phyloP scores from a whole-genome alignment of 345 rosid genomes.

The Turnera subulata region DNA sequence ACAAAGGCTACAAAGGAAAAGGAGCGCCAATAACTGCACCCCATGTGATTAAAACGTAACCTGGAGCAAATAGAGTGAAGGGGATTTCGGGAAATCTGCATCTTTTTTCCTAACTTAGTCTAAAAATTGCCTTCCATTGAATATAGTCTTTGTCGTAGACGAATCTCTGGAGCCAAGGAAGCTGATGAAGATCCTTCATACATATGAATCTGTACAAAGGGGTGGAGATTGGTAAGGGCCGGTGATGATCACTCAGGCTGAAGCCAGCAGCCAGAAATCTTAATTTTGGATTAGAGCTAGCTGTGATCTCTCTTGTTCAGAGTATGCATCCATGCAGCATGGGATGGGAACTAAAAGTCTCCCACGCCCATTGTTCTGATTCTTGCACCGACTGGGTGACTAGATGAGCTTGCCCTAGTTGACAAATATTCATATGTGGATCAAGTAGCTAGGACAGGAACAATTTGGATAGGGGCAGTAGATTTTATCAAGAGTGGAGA shows the following conservation, averaged over 20 bases:
- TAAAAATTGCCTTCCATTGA: constrained; percentile 37
- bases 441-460: constrained; percentile 73
- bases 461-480: constrained; percentile 89
- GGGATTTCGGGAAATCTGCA: constrained; percentile 8
- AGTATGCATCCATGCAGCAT: constrained; percentile 82
- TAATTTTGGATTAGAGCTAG: constrained; percentile 82
- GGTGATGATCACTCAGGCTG: constrained; percentile 78
- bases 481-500: constrained; percentile 52
- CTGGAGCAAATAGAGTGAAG: constrained; percentile 34
- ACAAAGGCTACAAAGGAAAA: constrained; percentile 11
- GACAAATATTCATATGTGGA: constrained; percentile 66
- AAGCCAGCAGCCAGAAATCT: constrained; percentile 94
- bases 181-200: constrained; percentile 93
- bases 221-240: constrained; percentile 91
- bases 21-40: constrained; percentile 15
- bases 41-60: constrained; percentile 9
- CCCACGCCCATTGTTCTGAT: constrained; percentile 97
- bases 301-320: constrained; percentile 95
- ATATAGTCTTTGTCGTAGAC: constrained; percentile 77
- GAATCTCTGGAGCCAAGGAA: constrained; percentile 99
- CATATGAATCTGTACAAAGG: constrained; percentile 78
- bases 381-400: constrained; percentile 60
- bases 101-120: constrained; percentile 16
- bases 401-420: constrained; percentile 61
- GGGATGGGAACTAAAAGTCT: constrained; percentile 79